Conservation (phyloP, 441 rosid species). For the Viola pubescens region DNA sequence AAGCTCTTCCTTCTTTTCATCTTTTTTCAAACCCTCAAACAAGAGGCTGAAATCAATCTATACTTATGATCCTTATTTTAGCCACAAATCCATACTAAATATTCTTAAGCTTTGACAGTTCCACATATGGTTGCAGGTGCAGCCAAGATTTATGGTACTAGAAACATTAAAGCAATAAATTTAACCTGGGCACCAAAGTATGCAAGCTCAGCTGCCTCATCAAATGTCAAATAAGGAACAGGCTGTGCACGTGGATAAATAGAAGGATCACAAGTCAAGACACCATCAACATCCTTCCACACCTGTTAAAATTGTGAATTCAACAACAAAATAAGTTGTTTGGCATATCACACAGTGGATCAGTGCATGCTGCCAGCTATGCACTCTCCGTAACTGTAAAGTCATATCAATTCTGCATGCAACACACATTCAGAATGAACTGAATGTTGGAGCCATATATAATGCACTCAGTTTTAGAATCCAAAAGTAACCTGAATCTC, state of each 20-base stretch:
- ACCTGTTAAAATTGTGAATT: slow-evolving; percentile 33
- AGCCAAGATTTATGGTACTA: too few relatives aligned
- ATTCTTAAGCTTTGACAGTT: too few relatives aligned
- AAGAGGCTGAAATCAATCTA: too few relatives aligned
- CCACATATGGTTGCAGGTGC: too few relatives aligned
- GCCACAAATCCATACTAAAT: too few relatives aligned
- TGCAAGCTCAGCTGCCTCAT: slow-evolving; percentile 98
- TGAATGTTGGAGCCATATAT: too few relatives aligned
- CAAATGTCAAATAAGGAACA: slow-evolving; percentile 48
- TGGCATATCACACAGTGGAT: not conserved
- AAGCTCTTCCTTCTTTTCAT: too few relatives aligned
- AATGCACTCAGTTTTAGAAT: not conserved
- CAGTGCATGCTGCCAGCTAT: not conserved
- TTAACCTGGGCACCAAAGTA: slow-evolving; percentile 94
- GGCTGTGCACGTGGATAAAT: slow-evolving; percentile 1
- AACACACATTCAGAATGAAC: not conserved
- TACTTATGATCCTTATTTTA: too few relatives aligned
- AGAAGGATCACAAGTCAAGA: slow-evolving; percentile 2
- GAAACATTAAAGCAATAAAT: slow-evolving; percentile 1
- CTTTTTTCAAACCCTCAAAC: too few relatives aligned
- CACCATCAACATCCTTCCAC: slow-evolving; percentile 93
- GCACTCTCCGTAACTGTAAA: not conserved
- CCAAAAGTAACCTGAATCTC: slow-evolving; percentile 63
- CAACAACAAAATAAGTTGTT: not conserved
- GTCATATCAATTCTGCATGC: not conserved